phyloP scores from a whole-genome alignment of 1,284 basidiomycete genomes.

The Melampsora occidentalis region DNA sequence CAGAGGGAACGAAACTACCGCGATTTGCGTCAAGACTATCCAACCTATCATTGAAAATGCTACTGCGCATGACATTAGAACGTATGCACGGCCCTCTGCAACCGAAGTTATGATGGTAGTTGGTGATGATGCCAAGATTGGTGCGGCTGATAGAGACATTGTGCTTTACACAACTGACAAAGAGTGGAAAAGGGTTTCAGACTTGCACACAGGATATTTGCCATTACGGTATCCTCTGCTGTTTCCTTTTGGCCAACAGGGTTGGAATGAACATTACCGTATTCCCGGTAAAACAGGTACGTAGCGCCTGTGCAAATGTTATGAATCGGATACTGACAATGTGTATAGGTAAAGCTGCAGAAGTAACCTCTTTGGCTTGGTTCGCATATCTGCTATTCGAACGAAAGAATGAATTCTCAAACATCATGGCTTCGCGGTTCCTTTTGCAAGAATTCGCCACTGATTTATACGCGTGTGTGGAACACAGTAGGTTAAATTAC shows the following conservation, averaged over 20 bases:
- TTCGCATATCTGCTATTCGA: constrained; percentile 13
- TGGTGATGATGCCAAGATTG: too few species aligned
- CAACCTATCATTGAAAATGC: not conserved
- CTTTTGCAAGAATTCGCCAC: constrained; percentile 7
- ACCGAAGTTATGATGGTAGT: not conserved
- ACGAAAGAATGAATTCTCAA: not conserved
- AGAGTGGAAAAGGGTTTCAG: not conserved
- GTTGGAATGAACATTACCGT: constrained; percentile 1
- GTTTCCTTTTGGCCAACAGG: not conserved
- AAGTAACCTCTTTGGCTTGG: not conserved
- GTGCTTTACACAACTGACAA: not conserved
- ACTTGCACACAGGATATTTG: constrained; percentile 5
- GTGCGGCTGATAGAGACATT: too few species aligned
- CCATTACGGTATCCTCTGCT: constrained; percentile 11
- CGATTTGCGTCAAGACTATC: not conserved
- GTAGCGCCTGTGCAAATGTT: too few species aligned
- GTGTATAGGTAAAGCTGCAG: too few species aligned
- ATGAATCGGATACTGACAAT: too few species aligned
- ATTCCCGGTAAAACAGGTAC: not conserved
- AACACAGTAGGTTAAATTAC: not conserved
- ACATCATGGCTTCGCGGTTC: not conserved
- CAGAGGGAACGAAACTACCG: too few species aligned
- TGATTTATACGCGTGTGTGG: constrained; percentile 21
- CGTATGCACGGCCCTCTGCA: not conserved
- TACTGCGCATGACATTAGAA: not conserved